Base-by-base conservation (phyloP, 2,329 filamentous ascomycete genomes). In the Aureobasidium pullulans region DNA sequence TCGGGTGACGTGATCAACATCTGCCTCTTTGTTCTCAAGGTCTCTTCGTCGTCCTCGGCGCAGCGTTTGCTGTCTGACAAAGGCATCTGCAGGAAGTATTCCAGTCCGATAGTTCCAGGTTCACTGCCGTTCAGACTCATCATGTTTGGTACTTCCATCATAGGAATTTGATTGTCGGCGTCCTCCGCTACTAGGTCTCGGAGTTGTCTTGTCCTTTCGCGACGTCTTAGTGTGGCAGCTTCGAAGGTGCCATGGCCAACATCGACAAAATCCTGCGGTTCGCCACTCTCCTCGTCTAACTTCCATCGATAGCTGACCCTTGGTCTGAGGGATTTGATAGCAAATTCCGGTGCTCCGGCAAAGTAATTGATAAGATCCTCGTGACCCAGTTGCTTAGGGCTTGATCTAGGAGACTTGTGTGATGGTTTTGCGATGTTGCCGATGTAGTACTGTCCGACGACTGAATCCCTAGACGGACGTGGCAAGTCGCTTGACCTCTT, bases 61-160 rank as follows among this genome's bases (percentile, higher is more conserved):
- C 19, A 47, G 29, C 56, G 52, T 4, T 61, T 60, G 46, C 65
- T 65, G 37, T 77, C 76, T 0, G 75, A 71, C 4, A 78, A 68
- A 1, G 76, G 71, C 5, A 77, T 65, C 61, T 80, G 77, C 4
- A 80, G 68, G 57, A 75, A 80, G 65, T 78, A 70, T 34, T 76
- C 74, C 54, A 77, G 74, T 0, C 77, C 77, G 10, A 78, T 66
- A 1, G 76, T 77, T 0, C 78, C 78, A 0, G 72, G 71, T 61
- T 79, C 77, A 29, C 70, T 69, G 6, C 76, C 77, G 19, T 75
- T 74, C 13, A 72, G 69, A 16, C 71, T 72, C 4, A 78, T 68
- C 77, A 80, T 79, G 60, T 77, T 79, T 0, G 77, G 77, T 1
- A 77, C 69, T 63, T 80, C 77, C 52, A 75, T 36, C 32, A 67